These are phyloP conservation scores for Rhizophora apiculata DNA, from an alignment of 345 rosid species.

Conservation along the genomic window DNA sequence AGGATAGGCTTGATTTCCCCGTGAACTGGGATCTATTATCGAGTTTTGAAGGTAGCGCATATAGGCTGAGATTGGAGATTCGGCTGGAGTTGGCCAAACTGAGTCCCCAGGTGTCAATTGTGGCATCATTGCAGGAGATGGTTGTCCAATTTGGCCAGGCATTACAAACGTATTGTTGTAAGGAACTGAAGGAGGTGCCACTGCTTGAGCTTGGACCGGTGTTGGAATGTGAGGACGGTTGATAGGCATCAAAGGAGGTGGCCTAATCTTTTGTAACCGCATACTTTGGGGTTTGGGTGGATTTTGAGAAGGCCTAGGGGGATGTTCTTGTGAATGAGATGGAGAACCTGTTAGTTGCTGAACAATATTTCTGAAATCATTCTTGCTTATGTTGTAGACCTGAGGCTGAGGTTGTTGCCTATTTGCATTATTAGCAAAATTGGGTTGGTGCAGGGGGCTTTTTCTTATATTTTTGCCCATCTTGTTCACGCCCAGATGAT, in stretches of 20 bases:
- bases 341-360: slow-evolving; percentile 88
- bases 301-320: slow-evolving; percentile 75
- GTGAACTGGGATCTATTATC: slow-evolving; percentile 42
- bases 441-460: slow-evolving; percentile 80
- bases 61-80: slow-evolving; percentile 76
- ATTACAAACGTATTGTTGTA: slow-evolving; percentile 14
- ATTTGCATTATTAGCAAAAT: slow-evolving; percentile 38
- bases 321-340: slow-evolving; percentile 47
- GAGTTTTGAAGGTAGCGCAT: slow-evolving; percentile 80
- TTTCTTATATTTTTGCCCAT: slow-evolving; percentile 75
- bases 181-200: slow-evolving; percentile 20
- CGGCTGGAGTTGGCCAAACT: slow-evolving; percentile 53
- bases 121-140: slow-evolving; percentile 39
- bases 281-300: slow-evolving; percentile 69
- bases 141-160: slow-evolving; percentile 43
- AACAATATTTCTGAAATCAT: slow-evolving; percentile 76
- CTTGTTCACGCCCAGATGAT: slow-evolving; percentile 85
- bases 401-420: slow-evolving; percentile 84
- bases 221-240: slow-evolving; percentile 52
- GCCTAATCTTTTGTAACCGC: slow-evolving; percentile 82
- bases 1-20: slow-evolving; percentile 45
- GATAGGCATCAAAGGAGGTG: slow-evolving; percentile 68
- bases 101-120: slow-evolving; percentile 37
- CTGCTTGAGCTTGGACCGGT: slow-evolving; percentile 29
- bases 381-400: slow-evolving; percentile 93